Conservation (phyloP, 2,329 filamentous ascomycete genomes). For the Clarireedia sp. region DNA sequence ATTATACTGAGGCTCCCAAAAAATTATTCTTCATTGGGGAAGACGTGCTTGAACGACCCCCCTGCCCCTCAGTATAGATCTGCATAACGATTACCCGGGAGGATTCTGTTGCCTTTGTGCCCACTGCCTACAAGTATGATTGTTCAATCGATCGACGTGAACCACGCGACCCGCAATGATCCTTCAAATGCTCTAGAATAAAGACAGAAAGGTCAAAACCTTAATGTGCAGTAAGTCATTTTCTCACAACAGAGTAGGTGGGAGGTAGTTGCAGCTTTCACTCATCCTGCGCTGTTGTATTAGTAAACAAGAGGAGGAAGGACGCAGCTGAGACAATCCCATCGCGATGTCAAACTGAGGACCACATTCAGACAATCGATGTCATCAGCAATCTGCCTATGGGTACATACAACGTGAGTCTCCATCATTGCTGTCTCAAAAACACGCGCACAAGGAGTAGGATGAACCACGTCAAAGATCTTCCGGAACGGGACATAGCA, state of each 20-base stretch:
- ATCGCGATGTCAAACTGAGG: too few relatives aligned
- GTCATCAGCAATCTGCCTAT: too few relatives aligned
- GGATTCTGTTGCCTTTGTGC: background rate
- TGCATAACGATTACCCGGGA: too few relatives aligned
- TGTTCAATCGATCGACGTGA: background rate
- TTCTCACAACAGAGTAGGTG: too few relatives aligned
- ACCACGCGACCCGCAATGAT: background rate
- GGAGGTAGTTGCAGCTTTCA: too few relatives aligned
- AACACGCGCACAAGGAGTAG: background rate
- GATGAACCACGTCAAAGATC: conserved; percentile 1
- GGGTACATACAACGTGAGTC: too few relatives aligned
- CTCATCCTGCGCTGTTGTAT: too few relatives aligned
- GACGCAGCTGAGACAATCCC: too few relatives aligned
- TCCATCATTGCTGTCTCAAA: background rate
- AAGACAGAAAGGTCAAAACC: background rate
- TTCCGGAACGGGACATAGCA: conserved; percentile 2
- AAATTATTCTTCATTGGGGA: background rate
- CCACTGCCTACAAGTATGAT: too few relatives aligned
- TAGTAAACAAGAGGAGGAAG: too few relatives aligned
- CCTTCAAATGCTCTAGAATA: background rate
- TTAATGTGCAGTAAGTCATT: background rate
- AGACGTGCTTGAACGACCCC: background rate
- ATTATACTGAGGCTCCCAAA: background rate
- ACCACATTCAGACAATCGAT: too few relatives aligned
- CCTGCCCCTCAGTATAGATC: background rate